Evolutionary conservation across 352 stramenopile genomes (phyloP).

Genomic region (Halophytophthora polymorphica): DNA sequence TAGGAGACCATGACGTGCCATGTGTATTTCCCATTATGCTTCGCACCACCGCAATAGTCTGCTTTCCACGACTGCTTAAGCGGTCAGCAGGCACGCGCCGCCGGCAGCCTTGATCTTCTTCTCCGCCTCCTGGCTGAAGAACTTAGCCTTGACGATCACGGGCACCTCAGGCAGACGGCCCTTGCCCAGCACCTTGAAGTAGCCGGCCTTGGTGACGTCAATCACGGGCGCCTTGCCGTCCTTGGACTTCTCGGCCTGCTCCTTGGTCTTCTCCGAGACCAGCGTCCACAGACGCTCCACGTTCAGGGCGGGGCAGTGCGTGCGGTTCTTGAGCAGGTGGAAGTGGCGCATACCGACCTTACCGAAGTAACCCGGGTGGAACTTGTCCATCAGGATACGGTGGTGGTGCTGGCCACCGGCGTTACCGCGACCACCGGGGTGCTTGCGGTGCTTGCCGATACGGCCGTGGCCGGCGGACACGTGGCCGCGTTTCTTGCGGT

Average conservation of each 20-base stretch:
- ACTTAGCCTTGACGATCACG: conserved; percentile 99
- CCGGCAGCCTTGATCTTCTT: conserved; percentile 99
- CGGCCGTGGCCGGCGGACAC: conserved; percentile 98
- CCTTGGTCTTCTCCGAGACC: conserved; percentile 97
- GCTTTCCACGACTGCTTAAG: conserved; percentile 83
- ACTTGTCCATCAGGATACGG: conserved; percentile 99
- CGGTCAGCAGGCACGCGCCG: conserved; percentile 97
- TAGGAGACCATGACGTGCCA: conserved; percentile 36
- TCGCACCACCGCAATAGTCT: conserved; percentile 66
- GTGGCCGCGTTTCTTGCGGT: conserved; percentile 99
- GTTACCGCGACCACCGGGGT: conserved; percentile 99
- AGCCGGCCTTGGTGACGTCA: conserved; percentile 96
- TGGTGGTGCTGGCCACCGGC: conserved; percentile 99
- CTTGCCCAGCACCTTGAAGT: conserved; percentile 99
- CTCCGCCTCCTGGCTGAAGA: conserved; percentile 99
- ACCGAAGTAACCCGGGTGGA: conserved; percentile 99
- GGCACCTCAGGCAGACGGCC: conserved; percentile 95
- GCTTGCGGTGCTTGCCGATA: conserved; percentile 99
- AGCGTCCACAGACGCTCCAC: conserved; percentile 99
- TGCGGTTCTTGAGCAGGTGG: conserved; percentile 96
- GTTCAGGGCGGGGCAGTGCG: conserved; percentile 98
- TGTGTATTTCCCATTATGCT: conserved; percentile 77
- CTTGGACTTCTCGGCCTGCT: conserved; percentile 92
- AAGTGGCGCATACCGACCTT: conserved; percentile 99
- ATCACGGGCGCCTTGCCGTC: conserved; percentile 98